Conservation (phyloP, 805 yeast genomes). For the Ogataea ganodermae region DNA sequence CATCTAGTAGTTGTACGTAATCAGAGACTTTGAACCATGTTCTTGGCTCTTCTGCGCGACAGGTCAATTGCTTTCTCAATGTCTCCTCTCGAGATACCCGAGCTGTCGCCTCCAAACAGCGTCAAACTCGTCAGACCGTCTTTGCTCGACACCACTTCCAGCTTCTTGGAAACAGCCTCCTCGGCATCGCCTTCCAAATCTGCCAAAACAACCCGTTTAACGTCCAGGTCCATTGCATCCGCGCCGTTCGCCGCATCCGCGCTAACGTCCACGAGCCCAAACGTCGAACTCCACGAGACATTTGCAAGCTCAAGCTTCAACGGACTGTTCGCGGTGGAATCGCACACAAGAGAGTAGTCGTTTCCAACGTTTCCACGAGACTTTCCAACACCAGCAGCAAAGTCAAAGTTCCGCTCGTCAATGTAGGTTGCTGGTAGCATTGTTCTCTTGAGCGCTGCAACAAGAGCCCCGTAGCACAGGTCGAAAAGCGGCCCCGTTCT, state of each 20-base stretch:
- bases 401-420: conserved; percentile 59
- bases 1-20: not conserved
- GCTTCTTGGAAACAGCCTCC: conserved; percentile 60
- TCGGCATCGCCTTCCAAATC: conserved; percentile 88
- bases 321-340: conserved; percentile 40
- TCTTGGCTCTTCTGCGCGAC: conserved; percentile 49
- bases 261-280: conserved; percentile 53
- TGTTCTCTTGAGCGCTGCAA: conserved; percentile 60
- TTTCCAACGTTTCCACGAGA: conserved; percentile 21
- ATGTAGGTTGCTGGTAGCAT: conserved; percentile 67
- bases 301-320: conserved; percentile 42
- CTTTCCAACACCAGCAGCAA: conserved; percentile 50
- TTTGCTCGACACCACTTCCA: conserved; percentile 43
- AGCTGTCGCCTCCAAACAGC: conserved; percentile 51
- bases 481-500: conserved; percentile 84
- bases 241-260: conserved; percentile 37
- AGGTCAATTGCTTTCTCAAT: conserved; percentile 49
- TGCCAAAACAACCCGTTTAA: conserved; percentile 50
- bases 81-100: conserved; percentile 47
- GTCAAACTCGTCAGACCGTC: conserved; percentile 45
- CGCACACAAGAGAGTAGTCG: conserved; percentile 59
- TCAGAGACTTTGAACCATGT: conserved; percentile 27
- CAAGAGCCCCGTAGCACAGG: conserved; percentile 66
- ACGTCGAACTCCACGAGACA: conserved; percentile 51
- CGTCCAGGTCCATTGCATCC: conserved; percentile 35